Percentiles rank a stretch among this genome's conserved stretches.
Evolutionary conservation across 2,329 filamentous ascomycete genomes (phyloP).

Genomic region (Talaromyces sp.): DNA sequence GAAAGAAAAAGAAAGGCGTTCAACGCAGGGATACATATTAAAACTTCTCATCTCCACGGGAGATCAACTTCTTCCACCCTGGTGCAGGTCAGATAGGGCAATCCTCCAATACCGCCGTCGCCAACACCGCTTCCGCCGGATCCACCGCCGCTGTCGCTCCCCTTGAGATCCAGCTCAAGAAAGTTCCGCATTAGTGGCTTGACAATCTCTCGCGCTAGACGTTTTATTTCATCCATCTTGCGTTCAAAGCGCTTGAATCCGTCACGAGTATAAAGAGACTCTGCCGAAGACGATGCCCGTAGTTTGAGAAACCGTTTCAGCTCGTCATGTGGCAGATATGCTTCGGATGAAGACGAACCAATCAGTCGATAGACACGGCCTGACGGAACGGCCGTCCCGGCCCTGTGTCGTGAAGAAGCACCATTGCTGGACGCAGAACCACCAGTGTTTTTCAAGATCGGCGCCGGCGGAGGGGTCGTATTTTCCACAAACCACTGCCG

Average conservation of each 20-base stretch:
- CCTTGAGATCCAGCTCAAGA: slow-evolving; percentile 68
- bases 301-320: slow-evolving; percentile 86
- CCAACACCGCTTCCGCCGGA: slow-evolving; percentile 15
- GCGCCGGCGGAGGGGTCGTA: slow-evolving; percentile 63
- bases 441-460: slow-evolving; percentile 36
- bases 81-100: slow-evolving; percentile 62
- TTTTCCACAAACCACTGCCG: slow-evolving; percentile 91
- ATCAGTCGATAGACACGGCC: slow-evolving; percentile 74
- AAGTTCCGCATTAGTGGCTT: slow-evolving; percentile 80
- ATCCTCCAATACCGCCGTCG: slow-evolving; percentile 38
- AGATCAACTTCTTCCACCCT: slow-evolving; percentile 57
- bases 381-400: slow-evolving; percentile 24
- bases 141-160: slow-evolving; percentile 16
- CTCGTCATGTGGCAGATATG: slow-evolving; percentile 77
- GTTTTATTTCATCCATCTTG: slow-evolving; percentile 81
- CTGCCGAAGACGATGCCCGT: slow-evolving; percentile 54
- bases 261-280: slow-evolving; percentile 70
- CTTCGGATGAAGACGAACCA: slow-evolving; percentile 54
- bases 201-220: slow-evolving; percentile 73
- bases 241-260: slow-evolving; percentile 79
- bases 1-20: not conserved
- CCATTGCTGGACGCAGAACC: slow-evolving; percentile 8
- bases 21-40: slow-evolving; percentile 2
- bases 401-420: slow-evolving; percentile 1
- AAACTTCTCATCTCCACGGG: slow-evolving; percentile 47